Evolutionary conservation across 2,329 filamentous ascomycete species (phyloP), one percentile per base, ranked within the genome.

Genomic region (Colletotrichum orbiculare): DNA sequence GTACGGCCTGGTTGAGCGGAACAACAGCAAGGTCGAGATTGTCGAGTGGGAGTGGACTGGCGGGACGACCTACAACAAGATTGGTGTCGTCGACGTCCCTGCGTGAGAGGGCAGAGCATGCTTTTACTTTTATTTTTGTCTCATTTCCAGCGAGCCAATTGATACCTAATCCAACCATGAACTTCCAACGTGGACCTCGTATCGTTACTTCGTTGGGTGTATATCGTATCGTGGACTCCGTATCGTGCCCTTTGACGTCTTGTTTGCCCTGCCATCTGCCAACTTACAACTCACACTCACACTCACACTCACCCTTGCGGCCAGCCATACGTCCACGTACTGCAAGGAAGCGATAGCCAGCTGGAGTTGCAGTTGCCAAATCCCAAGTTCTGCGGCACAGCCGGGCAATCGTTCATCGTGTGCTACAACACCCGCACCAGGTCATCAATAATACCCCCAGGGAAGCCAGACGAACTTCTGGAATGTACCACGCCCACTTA

Each of bases 21-120:
- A 46, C 6, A 35, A 15, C 1, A 42, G 33, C 9, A 66, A 38
- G n/a, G 62, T 67, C 9, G 53, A 62, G 39, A 58, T 67, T 4
- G 53, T 62, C 5, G 66, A 66, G 35, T 67, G 66, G 66, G 54
- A 60, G 55, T 67, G 66, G 66, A 62, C 46, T 13, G 63, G 58
- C n/a, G 66, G 63, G n/a, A 67, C 47, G n/a, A 66, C 57, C 11
- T 67, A 67, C 37, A 55, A 57, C 34, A 64, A 61, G 17, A 54
- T 67, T 6, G 66, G 66, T 13, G 54, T 52, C 13, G 42, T 66
- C 13, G 52, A 67, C 2, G 65, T 59, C 4, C 47, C 52, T n/a
- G 54, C 52, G 34, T 17, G 46, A 35, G 39, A 39, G 15, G 6
- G 39, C 15, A 47, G 45, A 25, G 45, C 42, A 50, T 25, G 4